These are phyloP conservation scores for Lichtheimia hyalospora DNA, from an alignment of 371 early-diverging fungal genomes.

Conservation along the genomic window DNA sequence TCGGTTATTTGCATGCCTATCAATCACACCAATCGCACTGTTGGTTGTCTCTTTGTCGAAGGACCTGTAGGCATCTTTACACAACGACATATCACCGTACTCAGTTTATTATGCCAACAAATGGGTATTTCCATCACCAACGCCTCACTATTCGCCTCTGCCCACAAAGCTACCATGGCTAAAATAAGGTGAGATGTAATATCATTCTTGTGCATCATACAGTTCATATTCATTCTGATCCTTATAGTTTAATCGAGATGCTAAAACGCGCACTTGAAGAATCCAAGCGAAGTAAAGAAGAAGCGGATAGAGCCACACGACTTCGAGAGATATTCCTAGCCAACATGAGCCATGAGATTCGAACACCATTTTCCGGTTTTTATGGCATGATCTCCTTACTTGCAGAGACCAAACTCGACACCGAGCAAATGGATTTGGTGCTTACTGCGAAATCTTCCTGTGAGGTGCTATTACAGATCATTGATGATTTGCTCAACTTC, in stretches of 20 bases:
- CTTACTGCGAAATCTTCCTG: conserved; percentile 60
- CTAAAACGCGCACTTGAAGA: conserved; percentile 48
- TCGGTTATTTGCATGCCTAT: conserved; percentile 63
- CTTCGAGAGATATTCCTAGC: conserved; percentile 56
- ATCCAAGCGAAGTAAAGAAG: conserved; percentile 45
- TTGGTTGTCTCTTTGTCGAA: conserved; percentile 58
- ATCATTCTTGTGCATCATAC: not conserved
- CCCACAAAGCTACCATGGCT: conserved; percentile 41
- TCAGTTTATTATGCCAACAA: conserved; percentile 58
- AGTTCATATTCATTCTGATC: not conserved
- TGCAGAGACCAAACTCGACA: conserved; percentile 49
- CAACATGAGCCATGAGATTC: conserved; percentile 58
- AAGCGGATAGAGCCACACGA: conserved; percentile 43
- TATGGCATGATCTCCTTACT: conserved; percentile 60
- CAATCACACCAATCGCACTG: conserved; percentile 46
- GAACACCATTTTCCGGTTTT: conserved; percentile 61
- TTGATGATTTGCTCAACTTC: conserved; percentile 65
- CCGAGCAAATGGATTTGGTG: conserved; percentile 59
- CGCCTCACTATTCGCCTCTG: conserved; percentile 51
- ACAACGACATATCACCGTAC: conserved; percentile 53
- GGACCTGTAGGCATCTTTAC: conserved; percentile 58
- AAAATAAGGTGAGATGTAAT: conserved; percentile 24
- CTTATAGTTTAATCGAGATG: conserved; percentile 42
- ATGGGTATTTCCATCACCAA: conserved; percentile 63
- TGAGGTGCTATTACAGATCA: conserved; percentile 59